Conservation (phyloP, 106 monocot genomes). For the Phalaenopsis aphrodite region DNA sequence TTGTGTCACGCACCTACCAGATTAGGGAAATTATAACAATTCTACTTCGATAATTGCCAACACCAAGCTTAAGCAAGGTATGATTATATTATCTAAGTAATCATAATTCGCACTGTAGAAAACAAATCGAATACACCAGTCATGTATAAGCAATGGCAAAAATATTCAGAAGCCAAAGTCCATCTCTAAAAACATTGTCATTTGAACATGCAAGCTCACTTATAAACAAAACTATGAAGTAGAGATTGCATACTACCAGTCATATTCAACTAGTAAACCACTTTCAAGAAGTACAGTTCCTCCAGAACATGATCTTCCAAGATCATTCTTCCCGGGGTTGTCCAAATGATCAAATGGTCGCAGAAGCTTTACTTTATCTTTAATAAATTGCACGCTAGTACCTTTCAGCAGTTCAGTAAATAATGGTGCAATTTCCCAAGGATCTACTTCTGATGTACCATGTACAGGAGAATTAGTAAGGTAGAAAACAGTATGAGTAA, state of each 20-base stretch:
- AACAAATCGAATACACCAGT: conserved; percentile 1
- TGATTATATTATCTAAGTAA: too few species aligned
- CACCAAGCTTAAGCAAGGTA: too few species aligned
- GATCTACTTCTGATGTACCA: conserved; percentile 76
- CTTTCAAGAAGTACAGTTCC: conserved; percentile 90
- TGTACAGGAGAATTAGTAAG: conserved; percentile 8
- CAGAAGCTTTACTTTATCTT: conserved; percentile 75
- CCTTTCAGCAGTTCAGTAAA: conserved; percentile 74
- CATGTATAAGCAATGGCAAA: background rate
- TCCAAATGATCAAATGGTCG: conserved; percentile 59
- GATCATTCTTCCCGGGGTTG: conserved; percentile 17
- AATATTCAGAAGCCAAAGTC: background rate
- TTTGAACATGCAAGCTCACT: background rate
- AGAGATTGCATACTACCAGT: conserved; percentile 52
- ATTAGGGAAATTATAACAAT: too few species aligned
- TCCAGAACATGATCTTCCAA: conserved; percentile 28
- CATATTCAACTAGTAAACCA: conserved; percentile 77
- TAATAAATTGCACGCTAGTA: conserved; percentile 68
- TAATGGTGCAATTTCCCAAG: conserved; percentile 92
- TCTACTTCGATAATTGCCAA: too few species aligned
- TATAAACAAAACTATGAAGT: background rate
- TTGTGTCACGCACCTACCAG: too few species aligned
- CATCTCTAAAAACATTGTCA: background rate
- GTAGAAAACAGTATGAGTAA: background rate
- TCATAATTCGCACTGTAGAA: background rate